These are phyloP conservation scores for Trichoderma sp. DNA, from an alignment of 2,329 filamentous ascomycete species.

Conservation along the genomic window DNA sequence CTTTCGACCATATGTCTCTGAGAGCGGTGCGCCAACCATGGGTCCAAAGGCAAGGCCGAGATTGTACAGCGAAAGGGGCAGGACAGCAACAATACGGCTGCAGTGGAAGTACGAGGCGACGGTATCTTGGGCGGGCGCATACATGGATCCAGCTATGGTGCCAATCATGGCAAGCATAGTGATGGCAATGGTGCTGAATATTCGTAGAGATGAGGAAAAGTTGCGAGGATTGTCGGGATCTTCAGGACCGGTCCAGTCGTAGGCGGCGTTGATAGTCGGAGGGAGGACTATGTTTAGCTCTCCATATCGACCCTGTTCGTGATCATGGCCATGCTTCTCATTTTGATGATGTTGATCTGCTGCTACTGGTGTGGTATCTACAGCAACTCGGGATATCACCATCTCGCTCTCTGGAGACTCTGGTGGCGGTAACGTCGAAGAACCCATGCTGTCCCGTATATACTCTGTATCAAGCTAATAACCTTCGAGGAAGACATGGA, in stretches of 20 bases:
- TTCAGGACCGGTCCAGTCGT: constrained; percentile 49
- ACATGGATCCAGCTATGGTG: constrained; percentile 40
- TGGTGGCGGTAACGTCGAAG: neutral
- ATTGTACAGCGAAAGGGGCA: constrained; percentile 38
- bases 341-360: neutral
- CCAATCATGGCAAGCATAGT: constrained; percentile 69
- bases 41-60: constrained; percentile 49
- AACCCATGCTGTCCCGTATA: neutral
- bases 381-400: neutral
- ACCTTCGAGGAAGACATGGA: neutral
- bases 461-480: neutral
- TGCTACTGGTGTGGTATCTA: neutral
- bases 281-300: constrained; percentile 27
- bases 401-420: neutral
- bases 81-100: constrained; percentile 33
- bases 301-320: constrained; percentile 28
- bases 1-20: constrained; percentile 69
- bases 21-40: constrained; percentile 75
- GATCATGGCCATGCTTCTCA: neutral
- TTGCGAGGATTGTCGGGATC: constrained; percentile 82
- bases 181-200: constrained; percentile 75
- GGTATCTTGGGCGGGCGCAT: constrained; percentile 36
- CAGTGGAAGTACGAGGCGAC: constrained; percentile 32
- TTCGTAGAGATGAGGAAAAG: constrained; percentile 73
- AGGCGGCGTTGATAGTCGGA: constrained; percentile 37